phyloP scores from a whole-genome alignment of 2,329 filamentous ascomycete genomes.

The Plectosphaerella cucumerina region DNA sequence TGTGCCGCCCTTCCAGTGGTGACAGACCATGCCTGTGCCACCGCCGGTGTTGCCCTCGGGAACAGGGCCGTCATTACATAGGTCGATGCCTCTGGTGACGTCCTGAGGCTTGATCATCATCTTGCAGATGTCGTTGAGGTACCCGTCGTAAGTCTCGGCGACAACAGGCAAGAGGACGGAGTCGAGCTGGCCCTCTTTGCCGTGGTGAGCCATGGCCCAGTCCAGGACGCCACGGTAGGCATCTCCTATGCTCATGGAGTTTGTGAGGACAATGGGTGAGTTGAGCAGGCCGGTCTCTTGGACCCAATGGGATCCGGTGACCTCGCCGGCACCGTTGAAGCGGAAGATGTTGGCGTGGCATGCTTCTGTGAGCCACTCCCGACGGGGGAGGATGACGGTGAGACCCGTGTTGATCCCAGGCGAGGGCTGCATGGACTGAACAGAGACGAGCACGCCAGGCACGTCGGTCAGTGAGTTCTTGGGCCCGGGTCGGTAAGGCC shows the following conservation, averaged over 20 bases:
- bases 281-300: constrained; percentile 56
- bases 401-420: constrained; percentile 42
- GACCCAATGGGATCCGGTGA: constrained; percentile 59
- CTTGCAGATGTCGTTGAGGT: constrained; percentile 51
- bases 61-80: constrained; percentile 45
- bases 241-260: constrained; percentile 52
- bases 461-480: constrained; percentile 50
- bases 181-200: constrained; percentile 36
- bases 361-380: constrained; percentile 37
- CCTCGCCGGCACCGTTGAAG: constrained; percentile 61
- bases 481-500: constrained; percentile 35
- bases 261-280: constrained; percentile 58
- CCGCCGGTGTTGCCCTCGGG: constrained; percentile 61
- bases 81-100: constrained; percentile 48
- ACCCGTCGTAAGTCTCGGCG: constrained; percentile 61
- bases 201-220: constrained; percentile 43
- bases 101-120: constrained; percentile 52
- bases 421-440: constrained; percentile 34
- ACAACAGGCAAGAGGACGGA: constrained; percentile 56
- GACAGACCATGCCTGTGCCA: constrained; percentile 65
- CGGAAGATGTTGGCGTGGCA: constrained; percentile 50
- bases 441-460: constrained; percentile 41
- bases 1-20: constrained; percentile 64
- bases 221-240: constrained; percentile 56
- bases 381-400: constrained; percentile 43